Evolutionary conservation across 2,329 filamentous ascomycete genomes (phyloP), one percentile per base, ranked within the genome.

Genomic region (Ophiostoma novo-ulmi): DNA sequence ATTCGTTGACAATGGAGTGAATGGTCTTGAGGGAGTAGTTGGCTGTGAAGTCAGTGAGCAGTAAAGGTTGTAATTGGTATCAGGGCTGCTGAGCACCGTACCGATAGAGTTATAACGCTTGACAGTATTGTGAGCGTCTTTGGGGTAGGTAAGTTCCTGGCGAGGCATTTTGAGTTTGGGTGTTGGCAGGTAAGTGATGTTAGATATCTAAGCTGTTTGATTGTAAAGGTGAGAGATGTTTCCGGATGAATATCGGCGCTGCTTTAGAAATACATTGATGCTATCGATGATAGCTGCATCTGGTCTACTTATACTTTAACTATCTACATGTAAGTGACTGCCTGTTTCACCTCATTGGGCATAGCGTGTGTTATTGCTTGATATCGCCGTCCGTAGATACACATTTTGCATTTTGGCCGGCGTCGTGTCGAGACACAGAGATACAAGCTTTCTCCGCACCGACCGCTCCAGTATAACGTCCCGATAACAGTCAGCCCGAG

Each of bases 1-100:
- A 86, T 26, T 83, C 83, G 80, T 94, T 93, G 79, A 97, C 82
- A 76, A 96, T 90, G 71, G 80, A 78, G 78, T 96, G 91, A 77
- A 96, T 92, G 8, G 88, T 87, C 67, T 87, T 82, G 68, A 90
- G 84, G 71, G 92, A 88, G 77, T 97, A 96, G 68, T 84, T 85
- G 68, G 87, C 90, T 93, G 22, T 2, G 67, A 2, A 7, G 39
- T 67, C n/a, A 67, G 65, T 10, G 8, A 10, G 13, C 41, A 13
- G 41, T 67, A 14, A 14, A 6, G 35, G 35, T 3, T 4, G 13
- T 36, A 31, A 31, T 20, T 36, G 14, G 20, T 38, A 31, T 35
- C 52, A 26, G 10, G 55, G 22, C 22, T 31, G 58, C 38, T n/a
- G 41, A 13, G 10, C 22, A 26, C 1, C 75, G 75, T 80, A 89